A percentile compares a stretch with the other conserved stretches of the same genome.
phyloP scores from a whole-genome alignment of 768 basidiomycete genomes.

The Tricholoma terreum region DNA sequence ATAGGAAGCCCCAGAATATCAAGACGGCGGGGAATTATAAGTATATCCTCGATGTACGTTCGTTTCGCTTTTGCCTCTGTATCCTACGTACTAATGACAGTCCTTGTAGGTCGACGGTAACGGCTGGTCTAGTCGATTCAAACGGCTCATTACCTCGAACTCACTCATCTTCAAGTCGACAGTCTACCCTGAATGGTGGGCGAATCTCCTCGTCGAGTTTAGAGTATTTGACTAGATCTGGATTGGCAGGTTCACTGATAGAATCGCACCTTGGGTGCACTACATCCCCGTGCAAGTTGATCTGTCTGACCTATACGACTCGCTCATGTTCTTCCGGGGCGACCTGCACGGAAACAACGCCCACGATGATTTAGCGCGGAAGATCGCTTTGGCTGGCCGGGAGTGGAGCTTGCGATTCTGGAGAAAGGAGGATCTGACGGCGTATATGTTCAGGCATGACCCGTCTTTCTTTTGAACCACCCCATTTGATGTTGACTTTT shows the following conservation, averaged over 20 bases:
- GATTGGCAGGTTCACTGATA: conserved; percentile 44
- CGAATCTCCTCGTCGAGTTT: not conserved
- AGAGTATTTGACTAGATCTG: not conserved
- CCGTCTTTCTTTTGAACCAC: not conserved
- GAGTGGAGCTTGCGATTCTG: conserved; percentile 57
- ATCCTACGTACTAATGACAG: not conserved
- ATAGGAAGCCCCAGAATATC: conserved; percentile 35
- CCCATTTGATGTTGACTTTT: not conserved
- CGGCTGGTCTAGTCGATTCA: conserved; percentile 64
- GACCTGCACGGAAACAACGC: conserved; percentile 46
- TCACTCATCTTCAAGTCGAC: conserved; percentile 63
- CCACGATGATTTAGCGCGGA: conserved; percentile 55
- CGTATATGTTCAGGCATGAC: conserved; percentile 54
- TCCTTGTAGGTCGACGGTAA: conserved; percentile 47
- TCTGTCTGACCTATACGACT: conserved; percentile 64
- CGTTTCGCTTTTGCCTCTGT: conserved; percentile 15
- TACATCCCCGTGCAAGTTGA: conserved; percentile 67
- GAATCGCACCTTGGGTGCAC: conserved; percentile 65
- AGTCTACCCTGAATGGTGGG: conserved; percentile 63
- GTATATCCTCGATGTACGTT: conserved; percentile 54
- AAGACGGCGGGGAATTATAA: conserved; percentile 50
- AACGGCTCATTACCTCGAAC: conserved; percentile 56
- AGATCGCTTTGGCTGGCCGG: conserved; percentile 54
- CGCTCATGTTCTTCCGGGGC: conserved; percentile 70
- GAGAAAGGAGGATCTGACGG: conserved; percentile 57